Conservation (phyloP, 164 flowering plant genomes). For the Umbellularia californica region DNA sequence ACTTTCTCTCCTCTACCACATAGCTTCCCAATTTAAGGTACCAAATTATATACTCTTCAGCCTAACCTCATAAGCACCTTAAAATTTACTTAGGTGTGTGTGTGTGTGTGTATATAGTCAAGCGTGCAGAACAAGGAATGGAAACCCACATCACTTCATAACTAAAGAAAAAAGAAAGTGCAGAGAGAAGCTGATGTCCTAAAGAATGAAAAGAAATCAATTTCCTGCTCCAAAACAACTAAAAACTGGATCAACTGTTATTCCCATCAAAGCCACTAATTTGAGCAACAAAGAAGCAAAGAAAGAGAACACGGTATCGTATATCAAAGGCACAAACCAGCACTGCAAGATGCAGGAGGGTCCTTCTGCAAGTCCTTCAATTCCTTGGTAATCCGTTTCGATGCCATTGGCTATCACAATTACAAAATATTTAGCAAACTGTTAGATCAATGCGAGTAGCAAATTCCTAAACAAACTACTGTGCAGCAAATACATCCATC, state of each 20-base stretch:
- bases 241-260: not conserved
- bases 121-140: no score
- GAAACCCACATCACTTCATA: not conserved
- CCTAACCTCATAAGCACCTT: no score
- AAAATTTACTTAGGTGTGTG: no score
- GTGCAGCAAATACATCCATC: no score
- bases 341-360: slow-evolving; percentile 50
- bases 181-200: not conserved
- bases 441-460: no score
- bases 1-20: no score
- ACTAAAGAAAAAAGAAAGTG: no score
- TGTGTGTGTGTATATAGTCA: no score
- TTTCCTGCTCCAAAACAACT: not conserved
- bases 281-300: not conserved
- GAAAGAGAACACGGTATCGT: not conserved
- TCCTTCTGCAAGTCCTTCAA: slow-evolving; percentile 52
- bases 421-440: no score
- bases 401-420: slow-evolving; percentile 29
- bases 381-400: slow-evolving; percentile 44
- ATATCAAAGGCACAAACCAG: slow-evolving; percentile 22
- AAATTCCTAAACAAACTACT: no score
- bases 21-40: no score
- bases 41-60: no score
- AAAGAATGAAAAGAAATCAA: not conserved
- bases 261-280: not conserved